phyloP scores from a whole-genome alignment of 805 yeast species.

The Cyberlindnera mississippiensis region DNA sequence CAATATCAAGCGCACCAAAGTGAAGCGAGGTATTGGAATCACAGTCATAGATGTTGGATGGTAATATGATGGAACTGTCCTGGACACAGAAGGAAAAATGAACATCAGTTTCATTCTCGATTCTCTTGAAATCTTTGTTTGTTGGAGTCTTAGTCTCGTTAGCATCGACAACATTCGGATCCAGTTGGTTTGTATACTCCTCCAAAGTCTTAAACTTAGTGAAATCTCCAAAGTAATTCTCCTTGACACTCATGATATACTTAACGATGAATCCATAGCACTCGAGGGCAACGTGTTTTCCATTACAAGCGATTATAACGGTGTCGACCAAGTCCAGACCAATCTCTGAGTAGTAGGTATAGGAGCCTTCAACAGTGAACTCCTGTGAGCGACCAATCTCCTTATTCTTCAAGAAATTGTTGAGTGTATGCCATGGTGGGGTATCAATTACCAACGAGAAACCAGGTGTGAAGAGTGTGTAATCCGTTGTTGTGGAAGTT shows the following conservation, averaged over 20 bases:
- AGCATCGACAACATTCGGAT: not conserved
- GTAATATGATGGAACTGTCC: slow-evolving; percentile 69
- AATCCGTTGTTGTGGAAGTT: slow-evolving; percentile 49
- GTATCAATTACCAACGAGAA: slow-evolving; percentile 64
- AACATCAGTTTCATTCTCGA: slow-evolving; percentile 74
- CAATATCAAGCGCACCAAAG: slow-evolving; percentile 67
- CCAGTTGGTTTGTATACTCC: slow-evolving; percentile 53
- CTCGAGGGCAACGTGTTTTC: slow-evolving; percentile 63
- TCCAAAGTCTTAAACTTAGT: slow-evolving; percentile 82
- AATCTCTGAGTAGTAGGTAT: slow-evolving; percentile 53
- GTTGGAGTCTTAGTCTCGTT: not conserved
- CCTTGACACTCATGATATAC: slow-evolving; percentile 70
- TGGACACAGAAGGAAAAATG: slow-evolving; percentile 66
- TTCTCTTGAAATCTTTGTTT: slow-evolving; percentile 32
- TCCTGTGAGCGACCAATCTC: slow-evolving; percentile 66
- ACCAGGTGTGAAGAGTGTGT: slow-evolving; percentile 47
- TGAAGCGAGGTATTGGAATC: slow-evolving; percentile 56
- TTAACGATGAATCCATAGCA: slow-evolving; percentile 77
- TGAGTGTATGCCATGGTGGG: slow-evolving; percentile 90
- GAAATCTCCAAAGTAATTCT: slow-evolving; percentile 87
- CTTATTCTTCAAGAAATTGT: slow-evolving; percentile 59
- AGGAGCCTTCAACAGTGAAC: slow-evolving; percentile 60
- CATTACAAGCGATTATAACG: slow-evolving; percentile 57
- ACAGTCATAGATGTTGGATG: slow-evolving; percentile 65
- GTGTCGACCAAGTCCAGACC: slow-evolving; percentile 70